phyloP scores from a whole-genome alignment of 495 filamentous ascomycete species.

The Penicilliopsis zonata region DNA sequence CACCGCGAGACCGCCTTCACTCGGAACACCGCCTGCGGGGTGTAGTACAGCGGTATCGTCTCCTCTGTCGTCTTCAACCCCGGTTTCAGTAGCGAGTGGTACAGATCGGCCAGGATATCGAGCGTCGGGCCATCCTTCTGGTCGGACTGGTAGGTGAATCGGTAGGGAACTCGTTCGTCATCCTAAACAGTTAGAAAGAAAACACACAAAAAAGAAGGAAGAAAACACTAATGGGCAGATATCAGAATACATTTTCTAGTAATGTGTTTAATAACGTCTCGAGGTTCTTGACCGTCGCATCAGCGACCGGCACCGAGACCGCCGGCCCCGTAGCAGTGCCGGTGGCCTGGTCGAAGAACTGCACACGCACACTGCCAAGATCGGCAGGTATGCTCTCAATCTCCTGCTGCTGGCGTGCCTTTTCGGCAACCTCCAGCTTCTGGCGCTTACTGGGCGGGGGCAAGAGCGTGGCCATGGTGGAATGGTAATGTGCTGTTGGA shows the following conservation, averaged over 20 bases:
- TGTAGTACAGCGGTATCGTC: slow-evolving; percentile 64
- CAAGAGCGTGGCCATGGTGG: slow-evolving; percentile 69
- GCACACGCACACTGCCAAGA: slow-evolving; percentile 68
- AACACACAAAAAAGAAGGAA: neutral
- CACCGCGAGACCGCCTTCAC: slow-evolving; percentile 87
- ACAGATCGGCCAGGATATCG: slow-evolving; percentile 58
- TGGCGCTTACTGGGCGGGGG: slow-evolving; percentile 91
- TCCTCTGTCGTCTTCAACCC: slow-evolving; percentile 60
- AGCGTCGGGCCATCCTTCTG: slow-evolving; percentile 38
- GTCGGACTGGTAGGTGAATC: slow-evolving; percentile 60
- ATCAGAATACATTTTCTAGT: slow-evolving; percentile 67
- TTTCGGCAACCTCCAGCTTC: slow-evolving; percentile 61
- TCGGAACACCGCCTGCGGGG: slow-evolving; percentile 88
- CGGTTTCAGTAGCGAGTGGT: slow-evolving; percentile 53
- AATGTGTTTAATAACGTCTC: slow-evolving; percentile 85
- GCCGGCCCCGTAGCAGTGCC: slow-evolving; percentile 53
- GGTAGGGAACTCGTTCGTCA: slow-evolving; percentile 76
- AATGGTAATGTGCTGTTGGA: slow-evolving; percentile 3
- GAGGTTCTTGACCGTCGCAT: slow-evolving; percentile 82
- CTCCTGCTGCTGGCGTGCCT: slow-evolving; percentile 63
- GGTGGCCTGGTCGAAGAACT: slow-evolving; percentile 78
- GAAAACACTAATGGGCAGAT: slow-evolving; percentile 15
- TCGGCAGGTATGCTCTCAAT: slow-evolving; percentile 57
- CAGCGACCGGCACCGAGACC: slow-evolving; percentile 70
- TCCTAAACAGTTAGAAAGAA: slow-evolving; percentile 33